Evolutionary conservation across 2,329 filamentous ascomycete species (phyloP).

Genomic region (Neofusicoccum umdonicola): DNA sequence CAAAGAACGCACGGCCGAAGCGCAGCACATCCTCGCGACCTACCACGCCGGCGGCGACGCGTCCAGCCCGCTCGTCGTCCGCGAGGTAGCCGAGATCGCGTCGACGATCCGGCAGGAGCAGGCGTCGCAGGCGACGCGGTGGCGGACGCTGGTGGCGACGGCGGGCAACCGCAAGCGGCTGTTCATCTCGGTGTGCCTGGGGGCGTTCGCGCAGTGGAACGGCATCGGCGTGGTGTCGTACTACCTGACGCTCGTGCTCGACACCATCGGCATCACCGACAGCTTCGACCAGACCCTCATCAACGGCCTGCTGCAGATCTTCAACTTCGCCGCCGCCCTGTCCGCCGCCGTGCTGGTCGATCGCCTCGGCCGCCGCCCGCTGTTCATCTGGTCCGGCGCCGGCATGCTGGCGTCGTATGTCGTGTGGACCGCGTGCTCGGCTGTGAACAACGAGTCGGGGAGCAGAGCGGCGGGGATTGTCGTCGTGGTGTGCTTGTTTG

Average conservation of each 20-base stretch:
- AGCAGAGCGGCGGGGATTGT: constrained; percentile 27
- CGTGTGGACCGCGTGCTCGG: constrained; percentile 21
- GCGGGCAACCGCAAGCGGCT: constrained; percentile 54
- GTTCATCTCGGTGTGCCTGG: constrained; percentile 51
- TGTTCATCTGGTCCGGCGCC: constrained; percentile 36
- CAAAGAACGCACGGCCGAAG: constrained; percentile 53
- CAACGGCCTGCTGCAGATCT: constrained; percentile 43
- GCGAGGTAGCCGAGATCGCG: constrained; percentile 11
- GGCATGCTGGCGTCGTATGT: constrained; percentile 43
- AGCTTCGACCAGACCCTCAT: constrained; percentile 40
- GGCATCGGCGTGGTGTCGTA: constrained; percentile 53
- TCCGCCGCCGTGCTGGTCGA: constrained; percentile 35
- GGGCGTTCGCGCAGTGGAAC: constrained; percentile 59
- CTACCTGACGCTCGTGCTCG: constrained; percentile 35
- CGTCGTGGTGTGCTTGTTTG: constrained; percentile 27
- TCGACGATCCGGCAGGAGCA: constrained; percentile 3
- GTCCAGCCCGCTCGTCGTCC: neutral
- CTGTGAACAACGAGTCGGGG: constrained; percentile 23
- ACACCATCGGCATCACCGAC: constrained; percentile 36
- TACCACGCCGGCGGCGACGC: constrained; percentile 51
- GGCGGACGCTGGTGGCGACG: constrained; percentile 11
- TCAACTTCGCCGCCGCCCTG: constrained; percentile 16
- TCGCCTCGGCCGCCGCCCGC: constrained; percentile 31
- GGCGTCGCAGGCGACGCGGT: neutral
- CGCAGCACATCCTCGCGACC: constrained; percentile 51